A percentile compares a stretch with the other conserved stretches of the same genome.
These are phyloP conservation scores for Pelargonium fulgidum DNA, from an alignment of 441 rosid species.

Conservation along the genomic window DNA sequence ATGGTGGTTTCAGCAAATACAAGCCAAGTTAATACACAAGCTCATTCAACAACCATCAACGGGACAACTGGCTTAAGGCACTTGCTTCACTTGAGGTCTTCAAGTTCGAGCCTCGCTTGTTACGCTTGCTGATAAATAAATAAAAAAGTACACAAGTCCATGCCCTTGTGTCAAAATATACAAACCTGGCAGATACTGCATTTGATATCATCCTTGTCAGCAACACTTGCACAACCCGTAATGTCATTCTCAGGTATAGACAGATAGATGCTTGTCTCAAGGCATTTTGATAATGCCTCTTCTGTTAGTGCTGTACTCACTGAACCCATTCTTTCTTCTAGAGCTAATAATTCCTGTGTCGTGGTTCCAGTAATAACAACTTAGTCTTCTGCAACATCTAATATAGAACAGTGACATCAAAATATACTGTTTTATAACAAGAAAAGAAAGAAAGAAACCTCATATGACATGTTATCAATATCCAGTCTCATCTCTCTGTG, in stretches of 20 bases:
- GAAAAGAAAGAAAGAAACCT: constrained; percentile 35
- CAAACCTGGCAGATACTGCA: constrained; percentile 91
- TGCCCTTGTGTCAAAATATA: neutral
- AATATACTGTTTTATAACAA: too few species aligned
- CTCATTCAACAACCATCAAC: too few species aligned
- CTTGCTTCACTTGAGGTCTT: too few species aligned
- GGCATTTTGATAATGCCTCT: constrained; percentile 63
- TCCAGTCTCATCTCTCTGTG: constrained; percentile 95
- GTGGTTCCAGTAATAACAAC: neutral
- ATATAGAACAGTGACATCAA: too few species aligned
- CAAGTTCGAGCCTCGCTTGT: too few species aligned
- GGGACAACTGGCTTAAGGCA: too few species aligned
- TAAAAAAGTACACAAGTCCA: too few species aligned
- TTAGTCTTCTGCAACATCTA: too few species aligned
- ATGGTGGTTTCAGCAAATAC: neutral
- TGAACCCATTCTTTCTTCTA: constrained; percentile 86
- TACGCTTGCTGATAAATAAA: too few species aligned
- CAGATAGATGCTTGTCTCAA: constrained; percentile 46
- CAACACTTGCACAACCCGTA: constrained; percentile 16
- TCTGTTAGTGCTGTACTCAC: constrained; percentile 92
- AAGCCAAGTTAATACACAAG: neutral
- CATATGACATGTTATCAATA: constrained; percentile 93
- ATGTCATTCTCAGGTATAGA: constrained; percentile 23
- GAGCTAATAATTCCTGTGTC: constrained; percentile 77
- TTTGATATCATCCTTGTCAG: constrained; percentile 45